Conservation (phyloP, 78 protist genomes). For the Dictyostelium discoideum region DNA sequence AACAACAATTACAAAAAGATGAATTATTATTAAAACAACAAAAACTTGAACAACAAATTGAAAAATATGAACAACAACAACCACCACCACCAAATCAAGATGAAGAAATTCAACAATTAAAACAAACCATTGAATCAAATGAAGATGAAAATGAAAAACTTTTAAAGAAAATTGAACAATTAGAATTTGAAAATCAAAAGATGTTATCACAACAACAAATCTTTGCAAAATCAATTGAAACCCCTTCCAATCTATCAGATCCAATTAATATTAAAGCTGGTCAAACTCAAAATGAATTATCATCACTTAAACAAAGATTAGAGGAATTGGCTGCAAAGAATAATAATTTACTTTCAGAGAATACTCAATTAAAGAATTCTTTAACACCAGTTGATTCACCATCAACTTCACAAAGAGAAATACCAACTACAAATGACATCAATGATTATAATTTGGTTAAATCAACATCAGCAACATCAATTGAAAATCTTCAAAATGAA, state of each 20-base stretch:
- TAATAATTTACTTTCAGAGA: constrained; percentile 4
- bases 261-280: constrained; percentile 73
- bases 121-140: background rate
- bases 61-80: constrained; percentile 9
- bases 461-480: constrained; percentile 6
- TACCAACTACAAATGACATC: background rate
- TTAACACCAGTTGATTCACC: constrained; percentile 34
- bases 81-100: background rate
- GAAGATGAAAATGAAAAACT: background rate
- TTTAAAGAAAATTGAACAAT: background rate
- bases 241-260: constrained; percentile 15
- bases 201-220: background rate
- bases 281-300: constrained; percentile 60
- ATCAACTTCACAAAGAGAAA: constrained; percentile 5
- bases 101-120: background rate
- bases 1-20: background rate
- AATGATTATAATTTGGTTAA: background rate
- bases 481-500: constrained; percentile 40
- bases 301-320: constrained; percentile 20
- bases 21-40: background rate
- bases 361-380: constrained; percentile 17
- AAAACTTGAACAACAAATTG: background rate
- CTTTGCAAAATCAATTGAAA: constrained; percentile 5
- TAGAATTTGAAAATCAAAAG: background rate
- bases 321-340: constrained; percentile 8